phyloP scores from a whole-genome alignment of 2,329 filamentous ascomycete species.

The Phaeoacremonium minimum region DNA sequence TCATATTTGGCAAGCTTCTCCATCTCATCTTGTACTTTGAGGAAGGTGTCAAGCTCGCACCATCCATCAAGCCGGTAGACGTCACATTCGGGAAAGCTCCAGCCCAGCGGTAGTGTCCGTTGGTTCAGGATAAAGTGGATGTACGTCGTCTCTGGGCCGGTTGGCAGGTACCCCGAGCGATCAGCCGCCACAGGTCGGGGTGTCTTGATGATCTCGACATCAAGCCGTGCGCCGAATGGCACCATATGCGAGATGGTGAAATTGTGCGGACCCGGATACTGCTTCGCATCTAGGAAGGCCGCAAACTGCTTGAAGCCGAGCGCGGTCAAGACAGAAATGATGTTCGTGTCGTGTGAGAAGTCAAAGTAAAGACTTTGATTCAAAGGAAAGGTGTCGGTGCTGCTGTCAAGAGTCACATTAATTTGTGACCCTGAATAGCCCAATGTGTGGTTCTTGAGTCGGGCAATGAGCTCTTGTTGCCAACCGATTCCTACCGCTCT shows the following conservation, averaged over 20 bases:
- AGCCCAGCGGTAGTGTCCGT: conserved; percentile 64
- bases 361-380: conserved; percentile 73
- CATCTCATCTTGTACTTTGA: conserved; percentile 58
- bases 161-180: conserved; percentile 45
- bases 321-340: conserved; percentile 64
- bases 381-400: conserved; percentile 64
- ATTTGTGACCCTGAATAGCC: conserved; percentile 55
- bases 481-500: conserved; percentile 71
- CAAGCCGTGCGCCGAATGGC: conserved; percentile 68
- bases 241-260: conserved; percentile 65
- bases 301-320: conserved; percentile 70
- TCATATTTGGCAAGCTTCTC: conserved; percentile 56
- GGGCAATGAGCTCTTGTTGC: conserved; percentile 68
- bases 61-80: conserved; percentile 63
- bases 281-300: conserved; percentile 49
- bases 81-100: conserved; percentile 62
- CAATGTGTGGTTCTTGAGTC: conserved; percentile 62
- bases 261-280: conserved; percentile 53
- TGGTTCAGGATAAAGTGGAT: conserved; percentile 74
- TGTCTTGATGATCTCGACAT: conserved; percentile 69
- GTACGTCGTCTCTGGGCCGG: conserved; percentile 58
- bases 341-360: conserved; percentile 75
- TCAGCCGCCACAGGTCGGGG: conserved; percentile 57
- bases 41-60: conserved; percentile 69
- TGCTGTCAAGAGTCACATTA: conserved; percentile 68